These are phyloP conservation scores for Hericium rajendrae DNA, from an alignment of 768 basidiomycete genomes.

Conservation along the genomic window DNA sequence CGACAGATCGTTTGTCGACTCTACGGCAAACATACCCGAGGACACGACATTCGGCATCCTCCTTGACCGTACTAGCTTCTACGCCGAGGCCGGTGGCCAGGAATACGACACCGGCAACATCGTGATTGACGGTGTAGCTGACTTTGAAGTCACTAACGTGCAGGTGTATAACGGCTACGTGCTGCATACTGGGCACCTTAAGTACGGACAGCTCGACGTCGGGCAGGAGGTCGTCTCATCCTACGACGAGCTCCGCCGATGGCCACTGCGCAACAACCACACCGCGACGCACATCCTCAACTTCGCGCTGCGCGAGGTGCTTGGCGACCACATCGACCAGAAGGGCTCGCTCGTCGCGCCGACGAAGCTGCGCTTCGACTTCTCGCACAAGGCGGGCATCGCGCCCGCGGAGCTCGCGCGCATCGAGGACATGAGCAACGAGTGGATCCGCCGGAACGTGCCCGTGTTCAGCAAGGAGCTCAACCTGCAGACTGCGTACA, in stretches of 20 bases:
- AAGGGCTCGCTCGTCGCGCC: conserved; percentile 97
- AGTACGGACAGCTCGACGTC: conserved; percentile 75
- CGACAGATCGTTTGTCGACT: conserved; percentile 61
- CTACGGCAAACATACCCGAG: conserved; percentile 59
- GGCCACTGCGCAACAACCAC: conserved; percentile 96
- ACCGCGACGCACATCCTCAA: conserved; percentile 98
- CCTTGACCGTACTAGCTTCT: conserved; percentile 90
- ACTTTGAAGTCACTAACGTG: conserved; percentile 90
- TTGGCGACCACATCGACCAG: conserved; percentile 97
- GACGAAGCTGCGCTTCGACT: conserved; percentile 94
- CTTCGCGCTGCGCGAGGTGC: conserved; percentile 81
- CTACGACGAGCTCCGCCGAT: conserved; percentile 92
- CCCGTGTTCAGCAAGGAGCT: conserved; percentile 85
- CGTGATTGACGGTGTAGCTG: conserved; percentile 81
- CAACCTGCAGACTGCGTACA: conserved; percentile 62
- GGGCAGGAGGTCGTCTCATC: conserved; percentile 80
- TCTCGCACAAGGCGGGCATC: conserved; percentile 90
- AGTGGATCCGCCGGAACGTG: conserved; percentile 88
- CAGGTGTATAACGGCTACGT: conserved; percentile 95
- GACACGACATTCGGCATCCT: conserved; percentile 71
- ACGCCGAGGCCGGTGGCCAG: conserved; percentile 95
- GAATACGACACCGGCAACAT: conserved; percentile 96
- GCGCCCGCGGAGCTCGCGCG: conserved; percentile 62
- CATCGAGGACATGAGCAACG: conserved; percentile 76
- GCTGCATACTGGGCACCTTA: conserved; percentile 81